A percentile compares a stretch with the other conserved stretches of the same genome.
phyloP scores from a whole-genome alignment of 2,329 filamentous ascomycete genomes.

The Xylaria hypoxylon region DNA sequence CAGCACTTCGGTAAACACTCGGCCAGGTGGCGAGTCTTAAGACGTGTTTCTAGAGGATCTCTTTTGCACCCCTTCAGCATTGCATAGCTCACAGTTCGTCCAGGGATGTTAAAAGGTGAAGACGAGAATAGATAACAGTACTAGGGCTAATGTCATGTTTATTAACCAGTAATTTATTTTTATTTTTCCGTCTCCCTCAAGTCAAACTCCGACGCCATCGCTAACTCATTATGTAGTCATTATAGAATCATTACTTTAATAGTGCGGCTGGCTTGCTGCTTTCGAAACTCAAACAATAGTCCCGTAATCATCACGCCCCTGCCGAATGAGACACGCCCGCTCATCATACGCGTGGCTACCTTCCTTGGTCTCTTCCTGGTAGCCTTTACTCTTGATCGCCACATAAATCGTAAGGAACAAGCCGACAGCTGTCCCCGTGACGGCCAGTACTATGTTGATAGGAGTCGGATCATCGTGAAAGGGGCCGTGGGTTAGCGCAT shows the following conservation, averaged over 20 bases:
- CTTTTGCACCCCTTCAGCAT: too few species aligned
- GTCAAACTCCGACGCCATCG: constrained; percentile 27
- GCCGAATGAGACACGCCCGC: constrained; percentile 29
- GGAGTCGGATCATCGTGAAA: constrained; percentile 73
- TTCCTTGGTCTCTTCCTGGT: constrained; percentile 34
- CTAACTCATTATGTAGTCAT: constrained; percentile 18
- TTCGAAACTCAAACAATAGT: constrained; percentile 29
- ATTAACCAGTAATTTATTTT: constrained; percentile 7
- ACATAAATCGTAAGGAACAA: constrained; percentile 51
- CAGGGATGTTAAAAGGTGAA: background rate
- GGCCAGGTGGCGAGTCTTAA: too few species aligned
- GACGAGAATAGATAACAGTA: background rate
- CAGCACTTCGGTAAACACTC: too few species aligned
- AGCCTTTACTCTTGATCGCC: constrained; percentile 42
- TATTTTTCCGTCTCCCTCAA: background rate
- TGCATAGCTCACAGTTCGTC: too few species aligned
- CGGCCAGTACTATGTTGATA: constrained; percentile 70
- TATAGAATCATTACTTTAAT: background rate
- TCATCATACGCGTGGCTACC: constrained; percentile 14
- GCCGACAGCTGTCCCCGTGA: constrained; percentile 66
- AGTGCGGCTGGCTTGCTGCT: background rate
- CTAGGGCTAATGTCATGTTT: background rate
- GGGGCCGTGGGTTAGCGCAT: constrained; percentile 72
- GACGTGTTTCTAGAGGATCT: too few species aligned
- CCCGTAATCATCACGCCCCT: constrained; percentile 32